Conservation (phyloP, 2,329 filamentous ascomycete genomes). For the Neonectria hederae region DNA sequence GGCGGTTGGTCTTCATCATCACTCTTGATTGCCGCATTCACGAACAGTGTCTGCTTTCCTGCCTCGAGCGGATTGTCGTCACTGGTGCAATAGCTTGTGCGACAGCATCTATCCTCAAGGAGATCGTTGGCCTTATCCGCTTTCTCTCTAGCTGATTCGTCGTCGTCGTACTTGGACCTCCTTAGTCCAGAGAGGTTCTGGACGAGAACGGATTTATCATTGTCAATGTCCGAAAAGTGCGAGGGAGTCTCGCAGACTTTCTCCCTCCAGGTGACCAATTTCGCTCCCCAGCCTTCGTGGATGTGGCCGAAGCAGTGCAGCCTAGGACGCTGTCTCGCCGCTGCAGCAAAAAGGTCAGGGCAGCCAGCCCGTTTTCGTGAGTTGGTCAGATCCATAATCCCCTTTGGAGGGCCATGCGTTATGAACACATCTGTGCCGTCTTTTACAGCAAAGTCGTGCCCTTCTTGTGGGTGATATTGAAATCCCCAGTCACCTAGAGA, state of each 20-base stretch:
- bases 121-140: not conserved
- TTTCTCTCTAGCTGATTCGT: not conserved
- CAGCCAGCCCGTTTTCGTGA: constrained; percentile 42
- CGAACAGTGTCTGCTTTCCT: constrained; percentile 29
- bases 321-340: constrained; percentile 39
- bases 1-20: not conserved
- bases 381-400: constrained; percentile 52
- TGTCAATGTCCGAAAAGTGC: constrained; percentile 59
- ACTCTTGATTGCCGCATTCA: constrained; percentile 33
- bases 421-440: constrained; percentile 44
- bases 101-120: not conserved
- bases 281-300: constrained; percentile 49
- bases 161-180: not conserved
- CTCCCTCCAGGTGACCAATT: constrained; percentile 57
- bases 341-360: constrained; percentile 39
- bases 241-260: constrained; percentile 43
- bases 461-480: not conserved
- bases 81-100: constrained; percentile 12
- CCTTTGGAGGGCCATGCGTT: constrained; percentile 50
- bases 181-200: constrained; percentile 40
- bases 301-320: constrained; percentile 51
- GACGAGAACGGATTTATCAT: constrained; percentile 51
- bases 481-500: not conserved
- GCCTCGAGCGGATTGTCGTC: not conserved
- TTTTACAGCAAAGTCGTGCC: not conserved